phyloP scores from a whole-genome alignment of 306 rosid species.

The Albizia julibrissin region DNA sequence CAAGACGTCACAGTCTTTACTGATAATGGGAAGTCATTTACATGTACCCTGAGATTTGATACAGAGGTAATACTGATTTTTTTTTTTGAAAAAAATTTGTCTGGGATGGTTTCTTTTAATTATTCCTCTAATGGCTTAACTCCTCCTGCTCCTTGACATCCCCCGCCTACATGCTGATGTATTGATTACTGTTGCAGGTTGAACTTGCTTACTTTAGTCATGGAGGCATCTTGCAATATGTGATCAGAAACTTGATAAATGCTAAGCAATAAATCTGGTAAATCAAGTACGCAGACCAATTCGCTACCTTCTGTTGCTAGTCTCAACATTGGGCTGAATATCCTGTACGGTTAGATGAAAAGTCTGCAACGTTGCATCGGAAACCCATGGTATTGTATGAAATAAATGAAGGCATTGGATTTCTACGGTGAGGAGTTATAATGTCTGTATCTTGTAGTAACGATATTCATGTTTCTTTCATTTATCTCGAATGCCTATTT shows the following conservation, averaged over 20 bases:
- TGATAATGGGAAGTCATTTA: conserved; percentile 68
- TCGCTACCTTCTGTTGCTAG: conserved; percentile 14
- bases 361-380: conserved; percentile 36
- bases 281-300: conserved; percentile 16
- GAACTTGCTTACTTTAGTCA: conserved; percentile 89
- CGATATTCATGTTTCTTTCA: conserved; percentile 10
- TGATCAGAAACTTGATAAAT: conserved; percentile 81
- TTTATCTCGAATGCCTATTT: neutral
- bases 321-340: conserved; percentile 38
- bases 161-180: neutral
- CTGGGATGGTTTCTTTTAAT: neutral
- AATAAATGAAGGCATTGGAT: conserved; percentile 43
- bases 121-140: neutral
- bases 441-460: conserved; percentile 23
- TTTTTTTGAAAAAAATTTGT: neutral
- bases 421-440: conserved; percentile 26
- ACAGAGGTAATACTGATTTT: conserved; percentile 66
- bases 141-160: conserved; percentile 21
- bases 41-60: conserved; percentile 73
- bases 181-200: conserved; percentile 52
- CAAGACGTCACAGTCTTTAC: conserved; percentile 76
- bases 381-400: conserved; percentile 31
- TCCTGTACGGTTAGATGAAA: conserved; percentile 18
- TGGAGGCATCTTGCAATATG: conserved; percentile 89
- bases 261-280: conserved; percentile 45